These are phyloP conservation scores for Ligustrum vulgare DNA, from an alignment of 257 asterid species.

Conservation along the genomic window DNA sequence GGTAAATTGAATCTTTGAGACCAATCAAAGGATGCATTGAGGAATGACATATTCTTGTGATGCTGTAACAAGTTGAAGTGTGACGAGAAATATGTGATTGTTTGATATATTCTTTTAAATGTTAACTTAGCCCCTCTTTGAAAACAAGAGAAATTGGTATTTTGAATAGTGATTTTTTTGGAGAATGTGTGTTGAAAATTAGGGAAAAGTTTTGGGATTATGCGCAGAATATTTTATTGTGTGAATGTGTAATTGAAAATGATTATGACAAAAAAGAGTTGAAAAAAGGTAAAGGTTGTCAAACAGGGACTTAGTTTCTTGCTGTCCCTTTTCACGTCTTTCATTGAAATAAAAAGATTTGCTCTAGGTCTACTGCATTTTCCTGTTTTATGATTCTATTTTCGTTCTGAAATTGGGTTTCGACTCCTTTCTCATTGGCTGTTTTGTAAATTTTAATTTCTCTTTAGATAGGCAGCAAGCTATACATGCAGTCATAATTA, in stretches of 20 bases:
- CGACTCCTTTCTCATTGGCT: background rate
- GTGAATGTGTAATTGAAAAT: too few species aligned
- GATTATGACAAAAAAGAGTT: too few species aligned
- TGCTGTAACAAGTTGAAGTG: conserved; percentile 30
- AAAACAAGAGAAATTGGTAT: too few species aligned
- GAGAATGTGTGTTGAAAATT: too few species aligned
- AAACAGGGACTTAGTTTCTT: too few species aligned
- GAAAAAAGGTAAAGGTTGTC: too few species aligned
- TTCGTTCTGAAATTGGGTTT: background rate
- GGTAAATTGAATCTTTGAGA: conserved; percentile 21
- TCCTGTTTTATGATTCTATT: background rate
- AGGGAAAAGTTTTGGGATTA: too few species aligned
- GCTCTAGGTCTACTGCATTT: background rate
- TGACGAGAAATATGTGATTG: conserved; percentile 12
- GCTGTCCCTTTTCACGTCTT: background rate
- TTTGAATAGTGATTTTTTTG: too few species aligned
- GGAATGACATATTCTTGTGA: conserved; percentile 30
- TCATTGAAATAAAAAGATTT: background rate
- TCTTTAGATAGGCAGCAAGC: background rate
- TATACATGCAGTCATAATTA: background rate
- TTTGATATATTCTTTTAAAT: background rate
- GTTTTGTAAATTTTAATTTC: background rate
- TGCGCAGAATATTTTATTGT: too few species aligned
- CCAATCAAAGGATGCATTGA: conserved; percentile 20
- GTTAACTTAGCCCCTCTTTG: background rate